Conservation (phyloP, 805 yeast genomes). For the Metschnikowia arizonensis region DNA sequence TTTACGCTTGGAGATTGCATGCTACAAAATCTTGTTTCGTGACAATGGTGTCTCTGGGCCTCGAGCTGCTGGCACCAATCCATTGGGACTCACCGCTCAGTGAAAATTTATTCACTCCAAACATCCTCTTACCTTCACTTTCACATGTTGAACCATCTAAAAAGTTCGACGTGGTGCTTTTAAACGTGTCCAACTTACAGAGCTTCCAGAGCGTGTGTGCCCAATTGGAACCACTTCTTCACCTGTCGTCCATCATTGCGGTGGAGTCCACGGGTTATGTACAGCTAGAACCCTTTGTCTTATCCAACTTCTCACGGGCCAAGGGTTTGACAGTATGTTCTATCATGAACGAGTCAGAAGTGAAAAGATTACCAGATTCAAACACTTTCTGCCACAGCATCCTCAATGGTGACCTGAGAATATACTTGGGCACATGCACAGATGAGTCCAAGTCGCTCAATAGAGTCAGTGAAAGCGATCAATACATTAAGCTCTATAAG, state of each 20-base stretch:
- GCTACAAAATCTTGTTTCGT: constrained; percentile 37
- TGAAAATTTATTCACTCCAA: constrained; percentile 17
- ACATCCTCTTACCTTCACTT: constrained; percentile 14
- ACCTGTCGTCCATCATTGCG: constrained; percentile 47
- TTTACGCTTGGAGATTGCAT: constrained; percentile 56
- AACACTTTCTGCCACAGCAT: constrained; percentile 26
- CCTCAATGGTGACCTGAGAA: constrained; percentile 39
- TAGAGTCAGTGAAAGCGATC: constrained; percentile 12
- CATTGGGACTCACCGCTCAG: constrained; percentile 18
- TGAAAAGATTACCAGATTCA: constrained; percentile 32
- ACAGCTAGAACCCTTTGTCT: constrained; percentile 66
- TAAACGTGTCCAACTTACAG: constrained; percentile 36
- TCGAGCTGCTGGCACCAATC: constrained; percentile 19
- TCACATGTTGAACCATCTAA: constrained; percentile 14
- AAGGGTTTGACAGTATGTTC: constrained; percentile 41
- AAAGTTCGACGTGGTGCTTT: constrained; percentile 33
- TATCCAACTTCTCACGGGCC: constrained; percentile 36
- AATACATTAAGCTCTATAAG: constrained; percentile 22
- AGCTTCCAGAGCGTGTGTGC: constrained; percentile 32
- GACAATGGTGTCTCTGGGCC: constrained; percentile 36
- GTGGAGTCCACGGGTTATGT: constrained; percentile 71
- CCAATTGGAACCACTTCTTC: constrained; percentile 24
- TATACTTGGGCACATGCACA: constrained; percentile 37
- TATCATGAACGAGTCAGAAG: constrained; percentile 60
- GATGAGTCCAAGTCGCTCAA: constrained; percentile 13